Evolutionary conservation across 1,139 yeast species (phyloP), one percentile per base, ranked within the genome.

Genomic region (Candida labiduridarum): DNA sequence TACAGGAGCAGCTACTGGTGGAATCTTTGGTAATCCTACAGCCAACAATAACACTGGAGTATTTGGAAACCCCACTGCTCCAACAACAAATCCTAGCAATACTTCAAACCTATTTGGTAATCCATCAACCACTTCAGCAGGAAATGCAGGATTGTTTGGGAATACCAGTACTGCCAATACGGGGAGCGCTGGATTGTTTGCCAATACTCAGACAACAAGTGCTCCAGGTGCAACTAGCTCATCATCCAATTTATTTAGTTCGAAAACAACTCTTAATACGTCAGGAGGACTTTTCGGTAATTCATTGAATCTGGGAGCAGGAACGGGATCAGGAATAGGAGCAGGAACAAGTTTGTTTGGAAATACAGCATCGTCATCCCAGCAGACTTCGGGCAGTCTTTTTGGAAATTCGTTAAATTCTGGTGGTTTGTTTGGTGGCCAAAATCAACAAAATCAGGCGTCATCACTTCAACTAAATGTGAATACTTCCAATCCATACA

Each of bases 401-500:
- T 34, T 50, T 51, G 44, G 52, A 42, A 29, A 15, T 34, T 31
- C 48, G 31, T 35, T 43, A 11, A 14, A 25, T 29, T 25, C 47
- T 14, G 48, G 49, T 29, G 53, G 56, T 11, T 44, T 54, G 18
- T 53, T 50, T 49, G 52, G 49, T 19, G 44, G 39, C 19, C 43
- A 36, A 10, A 48, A 31, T 6, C 47, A 34, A 14, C 48, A 33
- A 35, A 30, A 27, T 11, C 44, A 22, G 44, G 31, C 35, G 7
- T 46, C 38, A 7, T 48, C 39, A 31, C 30, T 44, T 41, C 44
- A 49, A 4, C 48, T 50, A 9, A 47, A 46, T 14, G 46, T 58
- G 15, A 55, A 47, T 31, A 50, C 48, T 25, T n/a, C 18, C n/a
- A 55, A 68, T 43, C 73, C 74, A 0, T 71, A 69, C 52, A 64